Evolutionary conservation across 805 yeast species (phyloP).

Genomic region (Ogataea pignaliae): DNA sequence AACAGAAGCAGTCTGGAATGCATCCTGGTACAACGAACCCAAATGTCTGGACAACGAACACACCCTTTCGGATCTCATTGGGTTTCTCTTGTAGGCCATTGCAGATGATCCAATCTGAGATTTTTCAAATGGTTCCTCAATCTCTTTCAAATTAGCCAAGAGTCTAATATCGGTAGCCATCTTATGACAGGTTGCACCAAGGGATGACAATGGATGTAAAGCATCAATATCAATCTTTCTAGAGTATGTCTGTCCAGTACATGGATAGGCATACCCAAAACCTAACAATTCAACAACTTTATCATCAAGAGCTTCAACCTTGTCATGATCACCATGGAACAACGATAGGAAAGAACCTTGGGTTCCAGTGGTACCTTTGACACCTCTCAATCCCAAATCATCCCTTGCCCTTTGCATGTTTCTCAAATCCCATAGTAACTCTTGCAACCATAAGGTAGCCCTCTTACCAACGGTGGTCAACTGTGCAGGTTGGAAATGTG

Average conservation of each 20-base stretch:
- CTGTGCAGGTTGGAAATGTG: conserved; percentile 99
- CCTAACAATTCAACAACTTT: conserved; percentile 91
- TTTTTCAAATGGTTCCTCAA: conserved; percentile 98
- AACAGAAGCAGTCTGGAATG: conserved; percentile 94
- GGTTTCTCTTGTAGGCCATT: conserved; percentile 99
- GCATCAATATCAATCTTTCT: conserved; percentile 97
- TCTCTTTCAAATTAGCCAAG: conserved; percentile 92
- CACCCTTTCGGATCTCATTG: conserved; percentile 98
- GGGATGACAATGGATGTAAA: conserved; percentile 84
- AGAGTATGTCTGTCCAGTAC: conserved; percentile 98
- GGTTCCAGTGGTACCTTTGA: conserved; percentile 98
- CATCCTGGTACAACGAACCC: conserved; percentile 87
- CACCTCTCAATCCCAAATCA: conserved; percentile 95
- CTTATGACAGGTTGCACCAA: conserved; percentile 96
- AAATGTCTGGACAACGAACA: conserved; percentile 97
- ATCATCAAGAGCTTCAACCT: conserved; percentile 88
- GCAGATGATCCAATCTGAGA: conserved; percentile 98
- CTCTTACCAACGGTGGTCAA: conserved; percentile 98
- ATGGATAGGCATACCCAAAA: conserved; percentile 92
- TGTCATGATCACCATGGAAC: conserved; percentile 95
- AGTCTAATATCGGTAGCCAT: conserved; percentile 96
- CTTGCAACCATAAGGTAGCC: conserved; percentile 97
- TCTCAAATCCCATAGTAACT: conserved; percentile 94
- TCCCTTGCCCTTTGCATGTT: conserved; percentile 94
- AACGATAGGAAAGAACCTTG: conserved; percentile 94